These are phyloP conservation scores for Magnusiomyces ingens DNA, from an alignment of 1,139 yeast species.

Conservation along the genomic window DNA sequence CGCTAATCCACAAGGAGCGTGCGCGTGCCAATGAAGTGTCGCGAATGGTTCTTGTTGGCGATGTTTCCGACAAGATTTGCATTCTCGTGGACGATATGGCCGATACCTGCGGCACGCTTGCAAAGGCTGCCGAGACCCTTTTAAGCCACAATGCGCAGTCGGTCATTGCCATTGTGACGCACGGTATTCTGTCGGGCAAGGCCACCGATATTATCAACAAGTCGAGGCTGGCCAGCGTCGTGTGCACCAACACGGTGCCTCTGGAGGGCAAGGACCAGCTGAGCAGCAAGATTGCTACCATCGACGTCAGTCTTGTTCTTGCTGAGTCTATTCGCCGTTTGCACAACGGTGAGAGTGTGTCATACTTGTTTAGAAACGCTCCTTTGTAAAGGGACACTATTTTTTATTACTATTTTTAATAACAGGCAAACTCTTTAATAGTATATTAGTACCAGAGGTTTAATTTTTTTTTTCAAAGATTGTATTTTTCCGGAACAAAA, in stretches of 20 bases:
- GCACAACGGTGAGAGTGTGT: constrained; percentile 92
- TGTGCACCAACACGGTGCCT: constrained; percentile 94
- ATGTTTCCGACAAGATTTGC: constrained; percentile 81
- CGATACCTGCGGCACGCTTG: constrained; percentile 95
- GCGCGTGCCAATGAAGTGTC: constrained; percentile 92
- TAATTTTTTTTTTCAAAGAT: constrained; percentile 17
- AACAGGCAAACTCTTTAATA: not conserved
- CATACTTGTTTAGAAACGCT: constrained; percentile 71
- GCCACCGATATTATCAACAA: constrained; percentile 80
- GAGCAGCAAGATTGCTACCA: constrained; percentile 71
- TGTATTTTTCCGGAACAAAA: constrained; percentile 36
- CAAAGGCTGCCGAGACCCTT: constrained; percentile 90
- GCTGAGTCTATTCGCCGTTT: constrained; percentile 95
- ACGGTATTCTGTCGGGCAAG: constrained; percentile 84
- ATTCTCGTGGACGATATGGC: constrained; percentile 97
- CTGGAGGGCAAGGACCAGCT: constrained; percentile 63
- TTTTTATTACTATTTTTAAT: not conserved
- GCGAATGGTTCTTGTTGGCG: constrained; percentile 95
- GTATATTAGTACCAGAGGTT: constrained; percentile 3
- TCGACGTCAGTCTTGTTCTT: constrained; percentile 81
- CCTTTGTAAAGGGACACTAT: constrained; percentile 22
- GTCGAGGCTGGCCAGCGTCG: constrained; percentile 69
- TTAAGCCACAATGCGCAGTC: constrained; percentile 65
- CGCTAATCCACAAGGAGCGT: constrained; percentile 93
- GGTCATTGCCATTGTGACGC: constrained; percentile 93